These are phyloP conservation scores for Phaeosphaeriaceae sp. DNA, from an alignment of 2,329 filamentous ascomycete genomes.

Conservation along the genomic window DNA sequence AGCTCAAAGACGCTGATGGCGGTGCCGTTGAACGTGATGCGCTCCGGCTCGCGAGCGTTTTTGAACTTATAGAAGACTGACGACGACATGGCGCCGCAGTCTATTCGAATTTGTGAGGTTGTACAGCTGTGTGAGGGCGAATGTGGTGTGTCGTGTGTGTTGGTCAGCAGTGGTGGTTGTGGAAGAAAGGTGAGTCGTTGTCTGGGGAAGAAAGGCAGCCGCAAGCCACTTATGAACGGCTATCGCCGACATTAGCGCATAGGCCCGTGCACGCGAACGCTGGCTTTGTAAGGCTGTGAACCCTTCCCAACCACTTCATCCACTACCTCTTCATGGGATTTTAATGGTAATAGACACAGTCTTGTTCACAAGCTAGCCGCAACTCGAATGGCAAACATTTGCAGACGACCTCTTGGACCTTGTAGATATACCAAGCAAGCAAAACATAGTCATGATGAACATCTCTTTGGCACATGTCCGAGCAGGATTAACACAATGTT, in stretches of 20 bases:
- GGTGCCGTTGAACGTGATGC: conserved; percentile 96
- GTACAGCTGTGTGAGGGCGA: not conserved
- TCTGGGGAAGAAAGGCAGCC: not conserved
- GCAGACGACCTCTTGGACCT: too few relatives aligned
- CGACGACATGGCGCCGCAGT: conserved; percentile 72
- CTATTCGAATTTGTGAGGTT: not conserved
- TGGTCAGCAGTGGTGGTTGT: not conserved
- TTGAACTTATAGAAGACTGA: conserved; percentile 99
- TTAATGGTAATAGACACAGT: not conserved
- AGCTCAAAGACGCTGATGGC: conserved; percentile 98
- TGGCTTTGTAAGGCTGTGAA: not conserved
- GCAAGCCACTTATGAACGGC: not conserved
- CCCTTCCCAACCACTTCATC: not conserved
- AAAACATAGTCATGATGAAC: not conserved
- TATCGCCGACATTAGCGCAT: not conserved
- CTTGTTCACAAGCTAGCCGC: not conserved
- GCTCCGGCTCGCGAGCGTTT: conserved; percentile 92
- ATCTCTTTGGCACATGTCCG: not conserved
- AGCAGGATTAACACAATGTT: too few relatives aligned
- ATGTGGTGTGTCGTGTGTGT: not conserved
- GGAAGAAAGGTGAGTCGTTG: not conserved
- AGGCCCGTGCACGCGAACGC: not conserved
- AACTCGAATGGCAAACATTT: not conserved
- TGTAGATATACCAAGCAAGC: not conserved
- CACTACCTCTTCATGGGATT: not conserved